phyloP scores from a whole-genome alignment of 345 rosid species.

The Melaleuca quinquenervia region DNA sequence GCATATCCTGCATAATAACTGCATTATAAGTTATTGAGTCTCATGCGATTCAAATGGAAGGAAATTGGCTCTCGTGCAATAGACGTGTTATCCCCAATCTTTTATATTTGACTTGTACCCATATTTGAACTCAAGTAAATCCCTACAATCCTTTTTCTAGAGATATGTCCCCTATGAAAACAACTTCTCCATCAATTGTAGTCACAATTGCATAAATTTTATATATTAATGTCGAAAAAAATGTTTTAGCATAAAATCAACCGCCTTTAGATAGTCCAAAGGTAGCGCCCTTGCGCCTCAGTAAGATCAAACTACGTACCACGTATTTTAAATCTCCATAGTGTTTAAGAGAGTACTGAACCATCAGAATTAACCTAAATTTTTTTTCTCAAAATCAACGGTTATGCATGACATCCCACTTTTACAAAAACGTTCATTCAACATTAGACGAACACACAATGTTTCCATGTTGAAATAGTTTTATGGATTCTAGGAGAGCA shows the following conservation, averaged over 20 bases:
- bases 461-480: not conserved
- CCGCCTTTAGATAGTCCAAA: not conserved
- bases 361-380: not conserved
- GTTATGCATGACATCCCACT: fast-evolving
- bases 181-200: too few relatives aligned
- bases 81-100: too few relatives aligned
- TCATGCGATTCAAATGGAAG: too few relatives aligned
- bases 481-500: not conserved
- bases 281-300: fast-evolving
- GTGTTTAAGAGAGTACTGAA: not conserved
- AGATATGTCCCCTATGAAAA: too few relatives aligned
- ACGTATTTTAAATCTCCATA: not conserved
- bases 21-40: too few relatives aligned
- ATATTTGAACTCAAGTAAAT: too few relatives aligned
- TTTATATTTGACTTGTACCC: too few relatives aligned
- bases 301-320: not conserved
- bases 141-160: too few relatives aligned
- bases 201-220: not conserved
- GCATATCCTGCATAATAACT: too few relatives aligned
- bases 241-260: too few relatives aligned
- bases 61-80: too few relatives aligned
- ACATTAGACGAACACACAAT: not conserved
- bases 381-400: not conserved
- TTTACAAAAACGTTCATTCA: not conserved
- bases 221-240: not conserved